Base-by-base conservation (phyloP, 352 stramenopile species). In the Globisporangium paddicum region DNA sequence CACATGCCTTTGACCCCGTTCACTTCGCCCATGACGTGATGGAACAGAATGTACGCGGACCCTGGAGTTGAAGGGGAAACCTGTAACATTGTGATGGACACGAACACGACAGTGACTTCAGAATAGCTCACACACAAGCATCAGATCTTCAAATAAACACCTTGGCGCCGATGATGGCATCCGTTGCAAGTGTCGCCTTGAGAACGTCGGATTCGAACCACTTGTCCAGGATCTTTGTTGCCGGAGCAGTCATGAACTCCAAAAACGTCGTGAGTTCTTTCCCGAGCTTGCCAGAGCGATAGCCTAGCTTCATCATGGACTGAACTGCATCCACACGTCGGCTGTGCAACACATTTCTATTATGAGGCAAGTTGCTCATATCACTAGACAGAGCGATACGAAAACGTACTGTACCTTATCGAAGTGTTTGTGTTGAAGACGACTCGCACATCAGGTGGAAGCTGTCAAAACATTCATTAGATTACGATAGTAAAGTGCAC, bases 11-110 rank as follows among this genome's bases (percentile, higher is more conserved):
- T 94, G 10, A 91, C 62, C 19, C 87, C 88, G 41, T 93, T 90
- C 18, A 93, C 82, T 72, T 97, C 89, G 19, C 89, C 89, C 89
- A 97, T 97, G 21, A 97, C 90, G 55, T 96, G 89, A 46, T 97
- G 89, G 25, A 97, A 89, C 19, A 97, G 63, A 45, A 97, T 95
- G 60, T 97, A 97, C 0, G 84, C 89, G 2, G 86, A 96, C 41
- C 89, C 89, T 44, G 86, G 85, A 10, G 82, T 90, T 19, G 79
- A 93, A 1, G 88, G 87, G 16, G 80, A 90, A 16, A 93, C 68
- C 82, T 92, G 53, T 1, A 41, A 38, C 7, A 37, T 52, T 52
- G 7, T 16, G 34, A 28, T 14, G n/a, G n/a, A n/a, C 28, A 32
- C 1, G 16, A 38, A 41, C 10, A 5, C 1, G 7, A 38, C 8